These are phyloP conservation scores for Phialemoniopsis sp. DNA, from an alignment of 2,329 filamentous ascomycete species.

Conservation along the genomic window DNA sequence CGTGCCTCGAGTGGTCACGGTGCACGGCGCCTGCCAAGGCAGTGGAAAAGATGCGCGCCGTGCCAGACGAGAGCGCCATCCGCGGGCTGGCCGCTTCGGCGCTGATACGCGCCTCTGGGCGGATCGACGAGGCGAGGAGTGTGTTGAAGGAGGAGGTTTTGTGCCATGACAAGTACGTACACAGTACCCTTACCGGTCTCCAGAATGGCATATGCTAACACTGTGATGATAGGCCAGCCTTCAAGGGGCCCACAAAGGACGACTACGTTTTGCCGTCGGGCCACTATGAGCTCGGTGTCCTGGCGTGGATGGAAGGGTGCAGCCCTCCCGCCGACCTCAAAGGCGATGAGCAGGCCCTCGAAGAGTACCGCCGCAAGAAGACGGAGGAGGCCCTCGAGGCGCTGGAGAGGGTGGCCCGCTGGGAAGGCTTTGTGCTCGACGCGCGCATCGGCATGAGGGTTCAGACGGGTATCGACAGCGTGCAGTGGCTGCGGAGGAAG, in stretches of 20 bases:
- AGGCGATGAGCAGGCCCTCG: conserved; percentile 12
- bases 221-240: conserved; percentile 32
- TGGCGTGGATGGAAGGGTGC: conserved; percentile 69
- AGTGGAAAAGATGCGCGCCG: conserved; percentile 41
- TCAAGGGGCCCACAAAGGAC: conserved; percentile 60
- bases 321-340: conserved; percentile 20
- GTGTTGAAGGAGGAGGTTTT: conserved; percentile 64
- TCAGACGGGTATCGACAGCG: conserved; percentile 63
- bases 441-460: conserved; percentile 70
- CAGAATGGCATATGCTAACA: neutral
- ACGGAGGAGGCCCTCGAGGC: conserved; percentile 59
- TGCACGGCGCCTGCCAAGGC: conserved; percentile 43
- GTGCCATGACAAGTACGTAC: conserved; percentile 55
- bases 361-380: conserved; percentile 38
- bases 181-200: neutral
- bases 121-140: conserved; percentile 59
- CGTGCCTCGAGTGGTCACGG: conserved; percentile 61
- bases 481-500: conserved; percentile 49
- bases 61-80: conserved; percentile 59
- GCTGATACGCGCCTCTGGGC: conserved; percentile 59
- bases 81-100: conserved; percentile 63
- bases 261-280: conserved; percentile 71
- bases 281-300: conserved; percentile 81
- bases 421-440: conserved; percentile 72
- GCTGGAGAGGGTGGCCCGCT: conserved; percentile 63